Evolutionary conservation across 495 filamentous ascomycete genomes (phyloP).

Genomic region (Podospora didyma): DNA sequence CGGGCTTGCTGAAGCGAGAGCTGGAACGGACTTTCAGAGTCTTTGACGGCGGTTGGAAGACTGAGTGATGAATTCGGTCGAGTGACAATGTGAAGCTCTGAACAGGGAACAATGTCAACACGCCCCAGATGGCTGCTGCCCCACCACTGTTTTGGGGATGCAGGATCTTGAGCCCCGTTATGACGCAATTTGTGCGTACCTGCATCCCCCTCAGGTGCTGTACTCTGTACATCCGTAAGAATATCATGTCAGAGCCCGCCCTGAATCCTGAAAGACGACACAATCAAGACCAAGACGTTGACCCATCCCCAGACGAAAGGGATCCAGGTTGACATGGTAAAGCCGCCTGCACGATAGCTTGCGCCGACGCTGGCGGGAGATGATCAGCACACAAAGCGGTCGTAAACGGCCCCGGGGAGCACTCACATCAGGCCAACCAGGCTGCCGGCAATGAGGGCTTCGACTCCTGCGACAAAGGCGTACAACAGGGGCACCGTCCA

Average conservation of each 20-base stretch:
- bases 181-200: slow-evolving; percentile 11
- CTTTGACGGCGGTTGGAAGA: too few species aligned
- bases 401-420: background rate
- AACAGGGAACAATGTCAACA: too few species aligned
- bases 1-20: too few species aligned
- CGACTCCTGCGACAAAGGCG: slow-evolving; percentile 66
- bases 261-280: slow-evolving; percentile 92
- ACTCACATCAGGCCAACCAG: slow-evolving; percentile 85
- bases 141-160: background rate
- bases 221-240: too few species aligned
- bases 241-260: slow-evolving; percentile 67
- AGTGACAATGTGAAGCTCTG: too few species aligned
- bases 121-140: too few species aligned
- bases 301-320: slow-evolving; percentile 92
- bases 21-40: too few species aligned
- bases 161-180: slow-evolving; percentile 10
- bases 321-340: slow-evolving; percentile 95
- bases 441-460: slow-evolving; percentile 83
- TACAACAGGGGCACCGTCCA: slow-evolving; percentile 77
- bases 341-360: slow-evolving; percentile 82
- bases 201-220: background rate
- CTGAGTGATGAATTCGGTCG: background rate
- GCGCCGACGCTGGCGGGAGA: slow-evolving; percentile 64
- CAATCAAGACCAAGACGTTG: slow-evolving; percentile 81
- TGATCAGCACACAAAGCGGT: slow-evolving; percentile 14